These are phyloP conservation scores for Fusarium brachygibbosum DNA, from an alignment of 2,329 filamentous ascomycete genomes.

Conservation along the genomic window DNA sequence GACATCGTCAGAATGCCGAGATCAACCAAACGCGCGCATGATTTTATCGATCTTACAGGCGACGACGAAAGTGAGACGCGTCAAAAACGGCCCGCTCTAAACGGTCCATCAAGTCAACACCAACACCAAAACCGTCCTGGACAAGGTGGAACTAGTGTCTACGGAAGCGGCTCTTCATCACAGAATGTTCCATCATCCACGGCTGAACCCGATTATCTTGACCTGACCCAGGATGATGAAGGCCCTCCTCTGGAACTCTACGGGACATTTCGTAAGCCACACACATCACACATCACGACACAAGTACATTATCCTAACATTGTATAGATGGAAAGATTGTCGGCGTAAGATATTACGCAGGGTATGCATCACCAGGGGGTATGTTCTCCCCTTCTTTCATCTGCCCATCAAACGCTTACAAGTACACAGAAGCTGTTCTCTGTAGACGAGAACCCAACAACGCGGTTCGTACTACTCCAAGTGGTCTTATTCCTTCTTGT, in stretches of 20 bases:
- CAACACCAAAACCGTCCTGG: constrained; percentile 28
- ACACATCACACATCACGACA: constrained; percentile 1
- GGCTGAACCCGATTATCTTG: constrained; percentile 57
- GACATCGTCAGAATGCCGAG: constrained; percentile 35
- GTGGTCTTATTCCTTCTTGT: constrained; percentile 24
- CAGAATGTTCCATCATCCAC: constrained; percentile 35
- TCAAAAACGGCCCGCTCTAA: constrained; percentile 48
- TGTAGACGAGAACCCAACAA: constrained; percentile 76
- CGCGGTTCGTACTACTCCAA: constrained; percentile 53
- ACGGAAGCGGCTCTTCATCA: constrained; percentile 25
- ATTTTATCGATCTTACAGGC: constrained; percentile 59
- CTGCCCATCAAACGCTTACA: constrained; percentile 9
- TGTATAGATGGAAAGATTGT: constrained; percentile 63
- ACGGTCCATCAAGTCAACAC: constrained; percentile 2
- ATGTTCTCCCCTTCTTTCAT: neutral
- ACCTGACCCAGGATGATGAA: constrained; percentile 61
- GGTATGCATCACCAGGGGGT: constrained; percentile 70
- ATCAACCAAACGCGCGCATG: constrained; percentile 54
- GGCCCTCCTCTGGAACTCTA: constrained; percentile 61
- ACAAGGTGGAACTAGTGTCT: constrained; percentile 38
- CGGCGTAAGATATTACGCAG: constrained; percentile 71
- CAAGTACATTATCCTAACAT: constrained; percentile 19
- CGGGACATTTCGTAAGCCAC: constrained; percentile 58
- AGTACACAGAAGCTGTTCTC: constrained; percentile 66
- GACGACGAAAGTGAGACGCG: constrained; percentile 49